A percentile compares a stretch with the other conserved stretches of the same genome.
phyloP scores from a whole-genome alignment of 768 basidiomycete species.

The Leccinum pellstonianum region DNA sequence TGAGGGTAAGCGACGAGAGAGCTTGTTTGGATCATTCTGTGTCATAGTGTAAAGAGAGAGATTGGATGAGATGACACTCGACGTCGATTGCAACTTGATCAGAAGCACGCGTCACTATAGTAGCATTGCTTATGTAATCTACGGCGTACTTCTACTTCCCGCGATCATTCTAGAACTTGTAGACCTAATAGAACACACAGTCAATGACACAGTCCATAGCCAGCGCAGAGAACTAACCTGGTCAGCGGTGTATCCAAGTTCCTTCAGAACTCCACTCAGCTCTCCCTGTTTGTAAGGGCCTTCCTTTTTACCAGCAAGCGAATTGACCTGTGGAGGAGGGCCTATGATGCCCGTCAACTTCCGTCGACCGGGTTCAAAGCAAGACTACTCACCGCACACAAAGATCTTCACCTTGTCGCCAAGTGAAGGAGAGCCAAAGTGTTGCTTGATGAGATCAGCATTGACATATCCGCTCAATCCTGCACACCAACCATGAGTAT shows the following conservation, averaged over 20 bases:
- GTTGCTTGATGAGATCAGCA: conserved; percentile 66
- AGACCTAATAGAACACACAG: conserved; percentile 31
- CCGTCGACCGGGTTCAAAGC: neutral
- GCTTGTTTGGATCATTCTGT: conserved; percentile 45
- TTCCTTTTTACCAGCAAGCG: conserved; percentile 85
- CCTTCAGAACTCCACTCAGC: conserved; percentile 78
- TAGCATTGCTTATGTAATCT: conserved; percentile 30
- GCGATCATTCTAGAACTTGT: conserved; percentile 35
- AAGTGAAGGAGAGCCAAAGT: conserved; percentile 61
- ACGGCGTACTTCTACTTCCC: conserved; percentile 12
- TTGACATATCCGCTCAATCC: conserved; percentile 76
- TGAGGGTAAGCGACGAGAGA: conserved; percentile 27
- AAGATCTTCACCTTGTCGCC: conserved; percentile 85
- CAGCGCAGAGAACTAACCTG: conserved; percentile 53
- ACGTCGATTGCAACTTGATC: conserved; percentile 23
- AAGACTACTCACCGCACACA: conserved; percentile 69
- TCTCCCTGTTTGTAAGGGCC: conserved; percentile 80
- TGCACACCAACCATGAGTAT: conserved; percentile 19
- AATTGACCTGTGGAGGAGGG: conserved; percentile 86
- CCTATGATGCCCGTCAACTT: conserved; percentile 35
- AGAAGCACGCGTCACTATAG: conserved; percentile 25
- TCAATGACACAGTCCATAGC: neutral
- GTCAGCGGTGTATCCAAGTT: conserved; percentile 79
- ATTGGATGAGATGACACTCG: conserved; percentile 12
- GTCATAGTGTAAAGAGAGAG: conserved; percentile 37